These are phyloP conservation scores for Syzygium oleosum DNA, from an alignment of 345 rosid genomes.

Conservation along the genomic window DNA sequence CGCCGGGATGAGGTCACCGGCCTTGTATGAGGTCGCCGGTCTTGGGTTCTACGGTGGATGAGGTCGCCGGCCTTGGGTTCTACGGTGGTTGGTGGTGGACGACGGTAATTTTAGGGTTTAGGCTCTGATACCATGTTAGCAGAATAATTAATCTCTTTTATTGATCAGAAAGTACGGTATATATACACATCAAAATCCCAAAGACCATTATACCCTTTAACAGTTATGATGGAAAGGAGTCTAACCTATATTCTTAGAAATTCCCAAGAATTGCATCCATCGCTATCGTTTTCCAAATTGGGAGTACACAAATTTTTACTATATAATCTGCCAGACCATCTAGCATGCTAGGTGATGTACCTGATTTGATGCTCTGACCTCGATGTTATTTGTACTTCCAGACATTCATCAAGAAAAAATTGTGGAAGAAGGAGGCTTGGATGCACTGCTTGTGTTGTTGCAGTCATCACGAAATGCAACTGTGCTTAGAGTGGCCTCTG, in stretches of 20 bases:
- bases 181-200: too few species aligned
- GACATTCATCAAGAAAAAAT: conserved; percentile 78
- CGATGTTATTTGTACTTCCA: conserved; percentile 7
- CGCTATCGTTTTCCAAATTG: background rate
- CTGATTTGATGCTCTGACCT: background rate
- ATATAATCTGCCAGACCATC: background rate
- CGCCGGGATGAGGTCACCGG: background rate
- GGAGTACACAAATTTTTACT: background rate
- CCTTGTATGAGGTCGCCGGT: too few species aligned
- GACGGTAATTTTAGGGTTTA: too few species aligned
- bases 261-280: background rate
- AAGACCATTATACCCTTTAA: too few species aligned
- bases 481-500: conserved; percentile 90
- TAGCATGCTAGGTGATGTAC: background rate
- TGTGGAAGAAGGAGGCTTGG: conserved; percentile 92
- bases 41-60: too few species aligned
- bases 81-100: too few species aligned
- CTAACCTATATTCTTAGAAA: background rate
- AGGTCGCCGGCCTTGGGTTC: too few species aligned
- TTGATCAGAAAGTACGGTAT: too few species aligned
- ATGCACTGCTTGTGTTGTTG: conserved; percentile 65
- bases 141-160: too few species aligned
- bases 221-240: background rate
- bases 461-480: conserved; percentile 64
- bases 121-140: too few species aligned